Conservation (phyloP, 768 basidiomycete genomes). For the Collybiopsis confluens region DNA sequence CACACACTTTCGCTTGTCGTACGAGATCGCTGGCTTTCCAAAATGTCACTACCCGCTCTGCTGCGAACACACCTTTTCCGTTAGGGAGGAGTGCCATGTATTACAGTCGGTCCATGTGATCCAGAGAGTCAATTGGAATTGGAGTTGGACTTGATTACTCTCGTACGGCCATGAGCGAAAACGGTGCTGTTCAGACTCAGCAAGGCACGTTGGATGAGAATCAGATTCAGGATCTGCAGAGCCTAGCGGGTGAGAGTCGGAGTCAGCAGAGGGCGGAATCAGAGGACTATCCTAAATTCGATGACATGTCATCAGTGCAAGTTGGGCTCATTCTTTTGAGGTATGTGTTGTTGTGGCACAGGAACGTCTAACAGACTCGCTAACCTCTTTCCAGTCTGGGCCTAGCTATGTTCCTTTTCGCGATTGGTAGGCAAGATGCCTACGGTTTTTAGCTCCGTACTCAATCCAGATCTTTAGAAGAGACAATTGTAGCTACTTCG, state of each 20-base stretch:
- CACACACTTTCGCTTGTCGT: too few relatives aligned
- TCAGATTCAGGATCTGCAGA: neutral
- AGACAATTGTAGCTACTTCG: slow-evolving; percentile 23
- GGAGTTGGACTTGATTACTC: too few relatives aligned
- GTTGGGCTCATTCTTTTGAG: slow-evolving; percentile 9
- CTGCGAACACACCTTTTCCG: too few relatives aligned
- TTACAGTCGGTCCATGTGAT: too few relatives aligned
- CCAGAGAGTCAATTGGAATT: too few relatives aligned
- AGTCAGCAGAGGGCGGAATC: neutral
- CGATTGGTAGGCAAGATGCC: neutral
- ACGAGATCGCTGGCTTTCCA: too few relatives aligned
- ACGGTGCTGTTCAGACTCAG: too few relatives aligned
- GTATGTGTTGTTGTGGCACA: neutral
- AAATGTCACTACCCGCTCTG: too few relatives aligned
- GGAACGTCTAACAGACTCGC: too few relatives aligned
- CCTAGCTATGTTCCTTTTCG: slow-evolving; percentile 9
- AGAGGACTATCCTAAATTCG: slow-evolving; percentile 7
- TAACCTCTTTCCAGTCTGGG: slow-evolving; percentile 1
- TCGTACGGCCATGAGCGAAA: slow-evolving; percentile 1
- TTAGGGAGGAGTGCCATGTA: too few relatives aligned
- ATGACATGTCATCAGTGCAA: slow-evolving; percentile 10
- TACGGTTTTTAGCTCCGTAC: too few relatives aligned
- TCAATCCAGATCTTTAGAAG: slow-evolving; percentile 11
- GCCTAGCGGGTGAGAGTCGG: neutral
- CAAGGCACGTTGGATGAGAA: too few relatives aligned